Conservation (phyloP, 164 flowering plant species). For the Magnolia officinalis region DNA sequence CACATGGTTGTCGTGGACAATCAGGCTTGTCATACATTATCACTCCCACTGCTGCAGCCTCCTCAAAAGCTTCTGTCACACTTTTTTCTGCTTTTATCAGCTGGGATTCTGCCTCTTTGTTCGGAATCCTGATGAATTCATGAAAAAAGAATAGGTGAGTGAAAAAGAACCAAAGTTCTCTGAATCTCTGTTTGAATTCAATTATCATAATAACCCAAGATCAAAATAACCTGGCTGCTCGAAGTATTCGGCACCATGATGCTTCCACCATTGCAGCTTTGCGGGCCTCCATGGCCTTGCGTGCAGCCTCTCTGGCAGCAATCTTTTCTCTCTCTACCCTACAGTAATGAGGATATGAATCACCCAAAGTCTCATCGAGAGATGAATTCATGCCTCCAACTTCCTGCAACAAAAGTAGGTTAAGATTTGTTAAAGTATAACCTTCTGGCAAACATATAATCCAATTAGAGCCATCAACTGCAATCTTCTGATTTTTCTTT, state of each 20-base stretch:
- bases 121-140: constrained; percentile 51
- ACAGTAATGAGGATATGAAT: constrained; percentile 82
- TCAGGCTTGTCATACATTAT: constrained; percentile 74
- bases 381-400: constrained; percentile 81
- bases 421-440: background rate
- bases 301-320: constrained; percentile 83
- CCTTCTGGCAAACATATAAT: background rate
- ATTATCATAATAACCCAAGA: background rate
- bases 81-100: constrained; percentile 56
- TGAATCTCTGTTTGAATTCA: background rate
- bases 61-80: constrained; percentile 78
- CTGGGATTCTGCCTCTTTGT: constrained; percentile 66
- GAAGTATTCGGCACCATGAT: constrained; percentile 91
- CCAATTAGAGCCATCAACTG: background rate
- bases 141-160: background rate
- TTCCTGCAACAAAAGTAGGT: constrained; percentile 44
- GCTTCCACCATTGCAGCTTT: constrained; percentile 97
- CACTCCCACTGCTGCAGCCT: constrained; percentile 72
- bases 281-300: constrained; percentile 80
- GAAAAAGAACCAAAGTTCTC: background rate
- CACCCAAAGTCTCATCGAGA: constrained; percentile 86
- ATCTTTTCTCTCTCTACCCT: constrained; percentile 81
- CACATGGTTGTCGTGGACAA: constrained; percentile 43
- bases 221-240: constrained; percentile 66
- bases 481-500: background rate